Base-by-base conservation (phyloP, 2,329 filamentous ascomycete genomes). In the Sclerotinia borealis region DNA sequence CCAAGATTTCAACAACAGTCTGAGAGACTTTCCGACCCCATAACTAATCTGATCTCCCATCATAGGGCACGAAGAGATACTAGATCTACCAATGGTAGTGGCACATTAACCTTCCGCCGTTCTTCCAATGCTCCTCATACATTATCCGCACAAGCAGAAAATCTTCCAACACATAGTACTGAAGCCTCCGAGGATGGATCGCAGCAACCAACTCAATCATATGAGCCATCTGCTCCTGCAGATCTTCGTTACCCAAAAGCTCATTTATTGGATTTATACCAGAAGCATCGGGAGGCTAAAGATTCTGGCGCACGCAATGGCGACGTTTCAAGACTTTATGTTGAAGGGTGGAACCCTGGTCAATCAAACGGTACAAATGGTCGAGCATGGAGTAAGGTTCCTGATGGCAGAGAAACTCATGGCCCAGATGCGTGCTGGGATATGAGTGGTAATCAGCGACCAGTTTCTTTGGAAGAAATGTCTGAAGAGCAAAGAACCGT, bases 391-490 rank as follows among this genome's bases (percentile, higher is more conserved):
- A 90, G 90, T 59, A 92, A 93, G 75, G 83, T 81, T 69, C 84
- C 85, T 64, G 92, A 97, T 68, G 83, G 83, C 64, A 89, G 92
- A 74, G 86, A 89, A 67, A 87, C 87, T 64, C 85, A 90, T 72
- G 92, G 93, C 50, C 91, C 93, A n/a, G 92, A 95, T 67, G 85
- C 93, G 48, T 98, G 93, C 76, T 99, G 93, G 95, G 91, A 96
- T 73, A 78, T 83, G 64, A 82, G 83, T 65, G 92, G 90, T 29
- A 82, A 83, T 60, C 81, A 86, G 50, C 83, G 85, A 67, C 92
- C 93, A 8, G 80, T 97, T 68, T 86, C 86, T 36, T 75, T 96
- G 68, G 81, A 85, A 66, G 86, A 90, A 49, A 86, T 96, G 85
- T 80, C 83, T 1, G 67, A 76, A 6, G 82, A 85, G 65, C 86